A percentile compares a stretch with the other conserved stretches of the same genome.
These are phyloP conservation scores for Platismatia glauca DNA, from an alignment of 495 filamentous ascomycete genomes.

Conservation along the genomic window DNA sequence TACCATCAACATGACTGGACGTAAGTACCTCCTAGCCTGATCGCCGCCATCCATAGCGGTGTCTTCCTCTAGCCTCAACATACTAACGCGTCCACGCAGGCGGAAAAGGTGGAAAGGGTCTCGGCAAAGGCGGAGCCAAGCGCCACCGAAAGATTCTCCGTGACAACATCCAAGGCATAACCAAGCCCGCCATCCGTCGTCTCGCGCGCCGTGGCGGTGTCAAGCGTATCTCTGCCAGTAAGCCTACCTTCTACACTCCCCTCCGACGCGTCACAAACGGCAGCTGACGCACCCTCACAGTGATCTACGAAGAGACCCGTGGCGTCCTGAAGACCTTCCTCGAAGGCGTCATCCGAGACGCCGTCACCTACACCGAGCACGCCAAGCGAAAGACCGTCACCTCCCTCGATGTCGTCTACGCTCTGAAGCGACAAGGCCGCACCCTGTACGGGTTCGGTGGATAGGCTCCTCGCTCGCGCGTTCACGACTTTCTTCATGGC, in stretches of 20 bases:
- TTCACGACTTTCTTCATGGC: slow-evolving; percentile 21
- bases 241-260: slow-evolving; percentile 26
- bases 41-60: slow-evolving; percentile 18
- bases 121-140: slow-evolving; percentile 90
- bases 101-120: slow-evolving; percentile 97
- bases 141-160: slow-evolving; percentile 97
- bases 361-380: slow-evolving; percentile 98
- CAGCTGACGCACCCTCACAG: slow-evolving; percentile 36
- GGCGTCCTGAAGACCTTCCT: slow-evolving; percentile 99
- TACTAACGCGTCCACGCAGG: slow-evolving; percentile 49
- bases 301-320: slow-evolving; percentile 99
- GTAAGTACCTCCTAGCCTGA: slow-evolving; percentile 40
- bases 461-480: slow-evolving; percentile 44
- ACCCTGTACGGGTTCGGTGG: slow-evolving; percentile 99
- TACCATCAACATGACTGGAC: slow-evolving; percentile 57
- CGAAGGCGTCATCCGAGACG: slow-evolving; percentile 99
- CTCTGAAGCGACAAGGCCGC: slow-evolving; percentile 90
- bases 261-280: background rate
- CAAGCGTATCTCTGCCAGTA: slow-evolving; percentile 99
- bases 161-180: slow-evolving; percentile 98
- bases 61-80: slow-evolving; percentile 17
- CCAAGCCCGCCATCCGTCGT: slow-evolving; percentile 99
- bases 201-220: slow-evolving; percentile 99
- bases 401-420: slow-evolving; percentile 93
- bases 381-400: slow-evolving; percentile 99